Percentiles rank a stretch among this genome's conserved stretches.
Conservation (phyloP, 2,329 filamentous ascomycete genomes). For the Ophiostoma montium region DNA sequence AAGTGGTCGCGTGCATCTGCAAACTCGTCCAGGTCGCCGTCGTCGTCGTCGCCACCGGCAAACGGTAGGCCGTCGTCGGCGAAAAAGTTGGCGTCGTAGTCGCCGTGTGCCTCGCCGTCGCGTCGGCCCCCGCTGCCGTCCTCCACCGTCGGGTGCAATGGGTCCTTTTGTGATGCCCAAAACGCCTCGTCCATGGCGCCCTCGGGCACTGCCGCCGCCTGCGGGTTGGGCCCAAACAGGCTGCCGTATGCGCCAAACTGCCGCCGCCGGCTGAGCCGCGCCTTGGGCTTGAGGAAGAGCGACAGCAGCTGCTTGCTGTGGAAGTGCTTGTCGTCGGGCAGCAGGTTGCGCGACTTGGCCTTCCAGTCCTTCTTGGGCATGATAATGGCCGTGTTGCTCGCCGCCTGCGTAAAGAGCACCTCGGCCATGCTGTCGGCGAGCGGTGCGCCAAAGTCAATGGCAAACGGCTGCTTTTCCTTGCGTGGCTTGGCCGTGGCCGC, state of each 20-base stretch:
- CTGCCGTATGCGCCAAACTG: constrained; percentile 27
- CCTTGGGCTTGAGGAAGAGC: constrained; percentile 90
- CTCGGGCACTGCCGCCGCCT: constrained; percentile 36
- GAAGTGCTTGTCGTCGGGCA: constrained; percentile 97
- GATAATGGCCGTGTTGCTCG: constrained; percentile 67
- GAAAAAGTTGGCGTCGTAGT: constrained; percentile 97
- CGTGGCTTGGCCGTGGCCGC: constrained; percentile 38
- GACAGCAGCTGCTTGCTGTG: constrained; percentile 81
- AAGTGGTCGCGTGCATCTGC: constrained; percentile 71
- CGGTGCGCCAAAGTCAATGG: constrained; percentile 75
- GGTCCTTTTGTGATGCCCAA: constrained; percentile 66
- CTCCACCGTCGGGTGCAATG: constrained; percentile 14
- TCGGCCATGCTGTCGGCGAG: constrained; percentile 60
- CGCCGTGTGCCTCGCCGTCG: constrained; percentile 47
- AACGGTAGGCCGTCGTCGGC: constrained; percentile 70
- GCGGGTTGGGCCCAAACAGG: constrained; percentile 20
- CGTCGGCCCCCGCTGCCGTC: constrained; percentile 23
- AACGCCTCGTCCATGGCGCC: constrained; percentile 90
- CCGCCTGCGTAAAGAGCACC: constrained; percentile 65
- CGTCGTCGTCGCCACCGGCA: constrained; percentile 47
- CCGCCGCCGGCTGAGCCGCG: constrained; percentile 58
- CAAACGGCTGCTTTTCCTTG: constrained; percentile 93
- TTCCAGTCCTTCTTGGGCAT: constrained; percentile 92
- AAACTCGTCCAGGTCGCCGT: constrained; percentile 53
- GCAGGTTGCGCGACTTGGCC: constrained; percentile 79